Conservation (phyloP, 805 yeast species). For the Komagataella mondaviorum region DNA sequence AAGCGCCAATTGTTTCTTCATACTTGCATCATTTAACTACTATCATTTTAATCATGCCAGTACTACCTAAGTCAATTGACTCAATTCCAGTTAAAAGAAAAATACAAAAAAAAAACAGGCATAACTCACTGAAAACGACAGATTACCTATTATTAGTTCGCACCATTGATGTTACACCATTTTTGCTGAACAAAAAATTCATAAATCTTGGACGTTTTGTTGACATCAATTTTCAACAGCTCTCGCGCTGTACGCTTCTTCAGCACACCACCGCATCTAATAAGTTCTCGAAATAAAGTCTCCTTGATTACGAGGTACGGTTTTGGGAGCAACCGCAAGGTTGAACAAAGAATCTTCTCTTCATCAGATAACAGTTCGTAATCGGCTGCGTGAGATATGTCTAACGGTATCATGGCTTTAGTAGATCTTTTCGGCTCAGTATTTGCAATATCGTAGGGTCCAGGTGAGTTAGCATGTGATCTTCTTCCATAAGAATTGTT, state of each 20-base stretch:
- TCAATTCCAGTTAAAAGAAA: too few species aligned
- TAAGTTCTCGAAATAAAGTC: constrained; percentile 72
- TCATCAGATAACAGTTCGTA: constrained; percentile 73
- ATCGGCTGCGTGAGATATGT: constrained; percentile 70
- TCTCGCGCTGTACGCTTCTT: constrained; percentile 82
- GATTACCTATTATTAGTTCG: background rate
- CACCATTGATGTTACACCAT: constrained; percentile 39
- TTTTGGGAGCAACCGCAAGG: constrained; percentile 77
- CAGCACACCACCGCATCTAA: constrained; percentile 72
- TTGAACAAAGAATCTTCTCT: constrained; percentile 77
- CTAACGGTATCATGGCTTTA: constrained; percentile 33
- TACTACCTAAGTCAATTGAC: too few species aligned
- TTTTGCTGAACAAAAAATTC: constrained; percentile 89
- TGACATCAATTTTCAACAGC: constrained; percentile 69
- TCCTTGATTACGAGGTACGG: constrained; percentile 91
- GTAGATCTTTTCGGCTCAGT: constrained; percentile 20
- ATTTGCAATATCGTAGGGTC: constrained; percentile 15
- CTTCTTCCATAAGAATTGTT: constrained; percentile 4
- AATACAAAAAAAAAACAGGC: background rate
- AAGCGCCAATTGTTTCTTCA: too few species aligned
- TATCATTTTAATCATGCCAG: too few species aligned
- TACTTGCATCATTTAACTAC: too few species aligned
- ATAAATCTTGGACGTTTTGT: constrained; percentile 76
- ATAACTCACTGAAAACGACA: background rate
- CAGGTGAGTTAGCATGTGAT: constrained; percentile 6